Evolutionary conservation across 2,329 filamentous ascomycete species (phyloP).

Genomic region (Podosphaera fusca): DNA sequence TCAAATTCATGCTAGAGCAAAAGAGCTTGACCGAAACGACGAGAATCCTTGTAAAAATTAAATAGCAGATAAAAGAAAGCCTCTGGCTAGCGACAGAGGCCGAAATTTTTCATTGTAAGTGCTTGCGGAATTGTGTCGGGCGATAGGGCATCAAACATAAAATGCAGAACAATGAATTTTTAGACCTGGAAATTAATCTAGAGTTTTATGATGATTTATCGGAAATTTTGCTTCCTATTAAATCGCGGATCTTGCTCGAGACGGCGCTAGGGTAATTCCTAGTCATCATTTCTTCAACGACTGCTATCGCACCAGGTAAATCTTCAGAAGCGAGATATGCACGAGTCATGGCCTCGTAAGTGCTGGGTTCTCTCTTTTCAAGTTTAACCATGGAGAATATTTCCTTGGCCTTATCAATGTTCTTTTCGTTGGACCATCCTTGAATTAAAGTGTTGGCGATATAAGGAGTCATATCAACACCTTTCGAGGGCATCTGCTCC

Average conservation of each 20-base stretch:
- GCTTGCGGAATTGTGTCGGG: no score
- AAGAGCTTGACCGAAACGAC: no score
- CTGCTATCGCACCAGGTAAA: conserved; percentile 47
- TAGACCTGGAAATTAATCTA: no score
- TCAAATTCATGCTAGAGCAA: no score
- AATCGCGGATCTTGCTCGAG: conserved; percentile 72
- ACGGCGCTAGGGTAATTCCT: conserved; percentile 83
- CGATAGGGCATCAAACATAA: no score
- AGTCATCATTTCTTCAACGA: conserved; percentile 76
- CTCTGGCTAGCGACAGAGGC: no score
- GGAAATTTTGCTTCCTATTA: no score
- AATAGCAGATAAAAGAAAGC: no score
- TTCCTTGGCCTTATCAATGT: conserved; percentile 53
- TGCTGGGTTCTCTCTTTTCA: conserved; percentile 77
- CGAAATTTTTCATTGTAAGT: no score
- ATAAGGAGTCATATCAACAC: conserved; percentile 79
- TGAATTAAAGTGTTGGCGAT: conserved; percentile 97
- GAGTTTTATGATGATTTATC: no score
- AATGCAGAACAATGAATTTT: no score
- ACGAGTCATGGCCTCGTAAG: conserved; percentile 94
- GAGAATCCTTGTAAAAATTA: no score
- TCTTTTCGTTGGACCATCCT: conserved; percentile 71
- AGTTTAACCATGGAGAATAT: conserved; percentile 62
- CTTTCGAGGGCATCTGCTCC: conserved; percentile 45
- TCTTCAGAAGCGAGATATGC: conserved; percentile 74